Evolutionary conservation across 2,329 filamentous ascomycete genomes (phyloP).

Genomic region (Colletotrichum navitas): DNA sequence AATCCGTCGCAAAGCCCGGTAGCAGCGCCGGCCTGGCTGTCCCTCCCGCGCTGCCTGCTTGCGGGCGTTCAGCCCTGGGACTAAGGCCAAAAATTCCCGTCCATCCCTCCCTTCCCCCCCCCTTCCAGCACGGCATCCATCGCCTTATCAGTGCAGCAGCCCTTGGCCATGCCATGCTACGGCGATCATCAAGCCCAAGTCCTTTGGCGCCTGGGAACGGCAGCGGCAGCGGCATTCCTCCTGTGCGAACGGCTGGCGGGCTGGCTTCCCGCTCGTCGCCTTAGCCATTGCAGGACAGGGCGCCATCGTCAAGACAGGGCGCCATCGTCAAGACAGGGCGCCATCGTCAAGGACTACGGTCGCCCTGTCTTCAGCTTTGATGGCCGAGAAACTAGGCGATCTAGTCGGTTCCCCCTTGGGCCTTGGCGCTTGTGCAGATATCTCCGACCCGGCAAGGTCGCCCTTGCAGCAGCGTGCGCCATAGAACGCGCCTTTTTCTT

Average conservation of each 20-base stretch:
- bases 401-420: neutral
- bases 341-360: constrained; percentile 25
- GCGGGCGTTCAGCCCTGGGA: constrained; percentile 39
- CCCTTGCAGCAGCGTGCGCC: neutral
- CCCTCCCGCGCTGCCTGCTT: constrained; percentile 3
- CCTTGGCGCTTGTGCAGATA: constrained; percentile 11
- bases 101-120: neutral
- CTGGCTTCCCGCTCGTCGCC: neutral
- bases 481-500: no score
- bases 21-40: constrained; percentile 23
- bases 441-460: neutral
- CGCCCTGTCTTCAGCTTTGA: constrained; percentile 27
- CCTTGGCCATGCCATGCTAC: constrained; percentile 31
- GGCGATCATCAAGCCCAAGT: constrained; percentile 25
- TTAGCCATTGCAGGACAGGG: constrained; percentile 9
- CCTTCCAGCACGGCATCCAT: neutral
- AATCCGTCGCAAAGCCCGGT: constrained; percentile 11
- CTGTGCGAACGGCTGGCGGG: neutral
- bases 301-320: no score
- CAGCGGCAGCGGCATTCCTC: constrained; percentile 29
- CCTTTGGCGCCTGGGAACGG: constrained; percentile 19
- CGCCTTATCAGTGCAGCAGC: constrained; percentile 33
- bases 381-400: constrained; percentile 5
- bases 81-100: neutral
- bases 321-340: constrained; percentile 6